These are phyloP conservation scores for Colletotrichum godetiae DNA, from an alignment of 2,329 filamentous ascomycete genomes.

Conservation along the genomic window DNA sequence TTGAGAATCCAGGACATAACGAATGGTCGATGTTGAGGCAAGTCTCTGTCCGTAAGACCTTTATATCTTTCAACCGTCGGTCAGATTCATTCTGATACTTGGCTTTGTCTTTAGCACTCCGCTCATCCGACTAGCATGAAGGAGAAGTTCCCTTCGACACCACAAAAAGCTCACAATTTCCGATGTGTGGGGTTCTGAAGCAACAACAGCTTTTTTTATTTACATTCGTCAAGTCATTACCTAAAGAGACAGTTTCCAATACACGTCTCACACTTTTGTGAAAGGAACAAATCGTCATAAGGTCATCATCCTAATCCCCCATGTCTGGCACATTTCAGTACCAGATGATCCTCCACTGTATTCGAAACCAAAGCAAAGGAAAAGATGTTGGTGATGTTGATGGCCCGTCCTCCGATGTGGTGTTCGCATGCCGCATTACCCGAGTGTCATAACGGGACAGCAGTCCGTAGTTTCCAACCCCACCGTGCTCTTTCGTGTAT, in stretches of 20 bases:
- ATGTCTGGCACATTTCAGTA: constrained; percentile 35
- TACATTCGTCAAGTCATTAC: constrained; percentile 54
- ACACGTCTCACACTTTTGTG: constrained; percentile 52
- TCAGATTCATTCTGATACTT: too few species aligned
- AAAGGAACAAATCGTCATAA: constrained; percentile 42
- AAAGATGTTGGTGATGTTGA: constrained; percentile 30
- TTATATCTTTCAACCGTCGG: too few species aligned
- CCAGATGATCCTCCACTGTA: constrained; percentile 23
- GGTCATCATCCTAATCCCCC: constrained; percentile 44
- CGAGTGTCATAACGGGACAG: constrained; percentile 32
- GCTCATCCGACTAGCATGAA: not conserved
- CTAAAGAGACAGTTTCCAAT: constrained; percentile 51
- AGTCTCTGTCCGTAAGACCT: too few species aligned
- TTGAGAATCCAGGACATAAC: too few species aligned
- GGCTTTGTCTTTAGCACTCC: not conserved
- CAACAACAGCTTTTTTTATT: constrained; percentile 51
- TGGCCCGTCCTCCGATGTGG: constrained; percentile 14
- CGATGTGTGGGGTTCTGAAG: constrained; percentile 3
- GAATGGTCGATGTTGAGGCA: too few species aligned
- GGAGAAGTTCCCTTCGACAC: not conserved
- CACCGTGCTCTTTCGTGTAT: constrained; percentile 32
- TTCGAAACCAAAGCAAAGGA: constrained; percentile 30
- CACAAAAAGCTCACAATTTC: not conserved
- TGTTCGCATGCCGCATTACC: constrained; percentile 9
- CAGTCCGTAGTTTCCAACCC: constrained; percentile 1